phyloP scores from a whole-genome alignment of 768 basidiomycete genomes.

The Lentinula guzmanii region DNA sequence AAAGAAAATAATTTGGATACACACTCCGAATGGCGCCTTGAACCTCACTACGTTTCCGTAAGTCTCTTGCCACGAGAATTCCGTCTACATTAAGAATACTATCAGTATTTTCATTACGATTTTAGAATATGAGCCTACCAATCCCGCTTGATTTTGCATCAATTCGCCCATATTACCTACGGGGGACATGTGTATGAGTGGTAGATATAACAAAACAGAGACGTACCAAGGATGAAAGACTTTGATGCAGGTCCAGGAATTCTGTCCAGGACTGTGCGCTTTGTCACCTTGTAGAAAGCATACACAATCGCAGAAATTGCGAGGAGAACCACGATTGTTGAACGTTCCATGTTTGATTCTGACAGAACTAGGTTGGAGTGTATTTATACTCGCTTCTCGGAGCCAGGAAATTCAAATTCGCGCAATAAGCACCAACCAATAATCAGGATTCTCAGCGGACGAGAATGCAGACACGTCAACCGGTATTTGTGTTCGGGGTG shows the following conservation, averaged over 20 bases:
- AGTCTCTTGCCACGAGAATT: slow-evolving; percentile 5
- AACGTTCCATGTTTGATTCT: not conserved
- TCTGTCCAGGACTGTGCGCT: not conserved
- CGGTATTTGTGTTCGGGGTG: not conserved
- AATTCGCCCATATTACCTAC: slow-evolving; percentile 7
- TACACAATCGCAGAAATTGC: not conserved
- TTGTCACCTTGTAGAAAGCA: not conserved
- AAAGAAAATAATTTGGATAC: not conserved
- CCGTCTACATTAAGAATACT: not conserved
- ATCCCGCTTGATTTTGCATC: slow-evolving; percentile 4
- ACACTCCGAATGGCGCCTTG: slow-evolving; percentile 3
- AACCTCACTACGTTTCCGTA: slow-evolving; percentile 5
- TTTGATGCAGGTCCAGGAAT: slow-evolving; percentile 2
- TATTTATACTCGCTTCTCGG: not conserved
- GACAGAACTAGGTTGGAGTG: not conserved
- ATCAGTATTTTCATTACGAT: not conserved
- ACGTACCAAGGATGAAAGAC: not conserved
- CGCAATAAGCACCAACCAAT: not conserved
- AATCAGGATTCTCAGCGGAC: not conserved
- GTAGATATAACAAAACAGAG: not conserved
- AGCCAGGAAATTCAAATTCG: not conserved
- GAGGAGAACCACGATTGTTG: not conserved
- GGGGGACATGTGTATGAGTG: not conserved
- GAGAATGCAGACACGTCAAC: not conserved
- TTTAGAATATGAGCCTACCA: not conserved